phyloP scores from a whole-genome alignment of 768 basidiomycete species.

The Trametes cinnabarina region DNA sequence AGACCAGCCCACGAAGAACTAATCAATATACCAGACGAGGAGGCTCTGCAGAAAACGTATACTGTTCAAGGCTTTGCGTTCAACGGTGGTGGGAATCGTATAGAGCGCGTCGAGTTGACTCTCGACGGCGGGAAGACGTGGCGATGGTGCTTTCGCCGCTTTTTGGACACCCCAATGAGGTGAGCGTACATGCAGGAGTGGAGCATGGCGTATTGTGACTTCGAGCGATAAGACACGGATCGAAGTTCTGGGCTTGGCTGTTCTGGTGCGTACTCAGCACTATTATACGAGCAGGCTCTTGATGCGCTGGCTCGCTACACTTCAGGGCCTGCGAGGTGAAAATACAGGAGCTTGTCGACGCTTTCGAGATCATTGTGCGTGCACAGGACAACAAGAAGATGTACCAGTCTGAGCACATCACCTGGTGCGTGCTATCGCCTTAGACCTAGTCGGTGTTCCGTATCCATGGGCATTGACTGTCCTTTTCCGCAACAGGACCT shows the following conservation, averaged over 20 bases:
- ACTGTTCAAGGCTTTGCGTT: conserved; percentile 23
- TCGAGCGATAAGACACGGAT: conserved; percentile 12
- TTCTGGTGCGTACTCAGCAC: conserved; percentile 13
- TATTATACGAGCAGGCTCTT: too few species aligned
- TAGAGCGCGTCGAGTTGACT: conserved; percentile 23
- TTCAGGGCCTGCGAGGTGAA: conserved; percentile 21
- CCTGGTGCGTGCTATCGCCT: conserved; percentile 10
- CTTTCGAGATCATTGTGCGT: conserved; percentile 15
- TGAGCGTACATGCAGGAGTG: neutral
- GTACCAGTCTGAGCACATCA: conserved; percentile 21
- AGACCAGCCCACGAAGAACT: conserved; percentile 20
- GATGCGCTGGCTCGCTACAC: neutral
- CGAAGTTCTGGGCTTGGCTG: conserved; percentile 26
- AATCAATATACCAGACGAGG: conserved; percentile 1
- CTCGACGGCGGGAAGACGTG: conserved; percentile 24
- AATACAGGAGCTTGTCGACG: conserved; percentile 6
- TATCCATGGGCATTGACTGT: too few species aligned
- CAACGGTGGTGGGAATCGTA: conserved; percentile 13
- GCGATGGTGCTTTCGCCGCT: conserved; percentile 22
- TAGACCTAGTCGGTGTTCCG: too few species aligned
- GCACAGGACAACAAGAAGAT: conserved; percentile 20
- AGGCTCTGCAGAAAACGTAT: conserved; percentile 2
- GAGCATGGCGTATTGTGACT: too few species aligned
- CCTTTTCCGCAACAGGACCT: neutral
- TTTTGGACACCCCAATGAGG: conserved; percentile 14